These are phyloP conservation scores for Sonneratia caseolaris DNA, from an alignment of 345 rosid genomes.

Conservation along the genomic window DNA sequence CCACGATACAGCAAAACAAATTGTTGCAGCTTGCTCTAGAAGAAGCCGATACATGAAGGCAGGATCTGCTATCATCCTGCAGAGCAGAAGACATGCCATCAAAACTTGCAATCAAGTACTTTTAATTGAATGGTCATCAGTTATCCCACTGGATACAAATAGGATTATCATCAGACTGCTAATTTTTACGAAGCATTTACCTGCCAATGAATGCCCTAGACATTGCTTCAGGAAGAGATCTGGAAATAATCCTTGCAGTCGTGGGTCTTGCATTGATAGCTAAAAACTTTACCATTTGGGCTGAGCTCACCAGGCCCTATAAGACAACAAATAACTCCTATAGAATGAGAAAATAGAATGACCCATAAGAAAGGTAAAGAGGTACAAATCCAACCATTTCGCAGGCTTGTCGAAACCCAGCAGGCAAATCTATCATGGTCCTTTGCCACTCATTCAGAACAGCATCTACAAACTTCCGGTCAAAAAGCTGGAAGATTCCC, in stretches of 20 bases:
- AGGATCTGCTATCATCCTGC: slow-evolving; percentile 96
- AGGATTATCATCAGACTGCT: background rate
- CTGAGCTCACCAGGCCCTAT: slow-evolving; percentile 98
- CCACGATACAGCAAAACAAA: slow-evolving; percentile 86
- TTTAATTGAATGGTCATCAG: background rate
- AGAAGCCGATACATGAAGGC: slow-evolving; percentile 73
- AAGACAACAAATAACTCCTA: slow-evolving; percentile 8
- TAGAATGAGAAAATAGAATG: background rate
- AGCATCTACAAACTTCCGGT: slow-evolving; percentile 86
- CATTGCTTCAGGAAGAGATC: slow-evolving; percentile 76
- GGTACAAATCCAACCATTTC: slow-evolving; percentile 53
- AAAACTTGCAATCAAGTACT: background rate
- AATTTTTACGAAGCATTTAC: slow-evolving; percentile 23
- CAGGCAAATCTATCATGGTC: slow-evolving; percentile 91
- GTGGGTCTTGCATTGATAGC: slow-evolving; percentile 99
- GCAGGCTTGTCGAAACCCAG: slow-evolving; percentile 94
- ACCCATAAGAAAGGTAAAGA: background rate
- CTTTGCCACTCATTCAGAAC: slow-evolving; percentile 94
- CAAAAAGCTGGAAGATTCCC: slow-evolving; percentile 54
- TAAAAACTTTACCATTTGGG: slow-evolving; percentile 86
- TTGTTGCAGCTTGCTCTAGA: slow-evolving; percentile 78
- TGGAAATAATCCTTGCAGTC: slow-evolving; percentile 64
- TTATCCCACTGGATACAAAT: background rate
- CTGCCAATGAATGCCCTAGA: slow-evolving; percentile 97
- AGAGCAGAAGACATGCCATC: background rate